These are phyloP conservation scores for Pseudogymnoascus sp. DNA, from an alignment of 2,329 filamentous ascomycete genomes.

Conservation along the genomic window DNA sequence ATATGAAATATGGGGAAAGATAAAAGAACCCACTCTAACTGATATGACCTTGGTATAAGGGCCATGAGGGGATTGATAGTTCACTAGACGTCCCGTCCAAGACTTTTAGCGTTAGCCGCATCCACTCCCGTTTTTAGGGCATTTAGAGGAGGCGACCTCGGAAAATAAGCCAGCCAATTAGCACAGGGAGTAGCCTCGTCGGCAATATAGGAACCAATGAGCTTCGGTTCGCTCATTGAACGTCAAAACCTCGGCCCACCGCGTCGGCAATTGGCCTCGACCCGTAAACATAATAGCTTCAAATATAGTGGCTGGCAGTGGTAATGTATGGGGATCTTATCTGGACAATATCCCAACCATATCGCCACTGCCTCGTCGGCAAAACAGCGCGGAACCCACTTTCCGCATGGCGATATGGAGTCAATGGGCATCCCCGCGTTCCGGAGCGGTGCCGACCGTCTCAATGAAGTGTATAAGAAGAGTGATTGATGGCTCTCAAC, in stretches of 20 bases:
- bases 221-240: not conserved
- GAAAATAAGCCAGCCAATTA: not conserved
- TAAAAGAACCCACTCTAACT: not conserved
- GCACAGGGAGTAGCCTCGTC: not conserved
- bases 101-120: not conserved
- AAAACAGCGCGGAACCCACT: slow-evolving; percentile 2
- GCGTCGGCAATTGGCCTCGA: not conserved
- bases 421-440: not conserved
- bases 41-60: not conserved
- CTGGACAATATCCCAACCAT: not conserved
- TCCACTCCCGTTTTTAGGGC: not conserved
- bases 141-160: not conserved
- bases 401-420: not conserved
- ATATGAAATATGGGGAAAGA: not conserved
- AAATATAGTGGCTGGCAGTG: not conserved
- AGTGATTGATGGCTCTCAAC: not conserved
- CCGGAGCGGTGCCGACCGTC: not conserved
- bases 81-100: not conserved
- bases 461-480: not conserved
- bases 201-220: slow-evolving; percentile 3
- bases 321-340: not conserved
- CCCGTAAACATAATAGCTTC: not conserved
- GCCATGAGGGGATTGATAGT: not conserved
- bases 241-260: not conserved
- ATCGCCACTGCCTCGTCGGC: not conserved